Evolutionary conservation across 2,329 filamentous ascomycete species (phyloP), one percentile per base, ranked within the genome.

Genomic region (Pyricularia sp.): DNA sequence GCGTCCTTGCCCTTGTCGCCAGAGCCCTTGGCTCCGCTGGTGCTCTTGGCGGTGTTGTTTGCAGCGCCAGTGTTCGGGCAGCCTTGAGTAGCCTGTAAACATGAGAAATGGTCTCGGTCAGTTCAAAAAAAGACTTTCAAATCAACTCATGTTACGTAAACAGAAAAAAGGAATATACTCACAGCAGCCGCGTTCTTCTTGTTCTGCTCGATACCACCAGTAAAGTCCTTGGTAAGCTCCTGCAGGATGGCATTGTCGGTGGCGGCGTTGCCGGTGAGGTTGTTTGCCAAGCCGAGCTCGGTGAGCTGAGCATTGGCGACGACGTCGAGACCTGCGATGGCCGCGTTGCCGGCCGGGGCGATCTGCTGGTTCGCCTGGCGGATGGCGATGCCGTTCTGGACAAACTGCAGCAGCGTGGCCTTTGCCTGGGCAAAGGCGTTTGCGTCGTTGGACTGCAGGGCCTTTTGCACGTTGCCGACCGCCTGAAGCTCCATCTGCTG

Each of bases 321-420:
- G 33, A 49, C 68, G 7, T 61, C 65, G 6, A 71, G 57, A 13
- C 70, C 70, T 1, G 61, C 30, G 2, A 61, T 60, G 10, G 69
- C 70, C 13, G 35, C 30, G 31, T 65, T 71, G 6, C 62, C 65
- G 2, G 35, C n/a, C 10, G 66, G 64, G 5, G 68, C 66, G 35
- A 71, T 68, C 24, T 65, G 62, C 66, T 71, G 68, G 63, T 71
- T 71, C 22, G 63, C 60, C 65, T 70, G 62, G 55, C 70, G 70
- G 16, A 70, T 67, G 60, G 64, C 40, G 33, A 71, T 70, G 59
- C 70, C 70, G 16, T 66, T 67, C 40, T 69, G 68, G 65, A 71
- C 66, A 24, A 70, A 70, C 19, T 26, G 35, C 3, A 70, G 65
- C 7, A 71, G 69, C 7, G 63, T 65, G 19, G 64, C 59, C 65